phyloP scores from a whole-genome alignment of 306 rosid species.

The Cajanus cajan region DNA sequence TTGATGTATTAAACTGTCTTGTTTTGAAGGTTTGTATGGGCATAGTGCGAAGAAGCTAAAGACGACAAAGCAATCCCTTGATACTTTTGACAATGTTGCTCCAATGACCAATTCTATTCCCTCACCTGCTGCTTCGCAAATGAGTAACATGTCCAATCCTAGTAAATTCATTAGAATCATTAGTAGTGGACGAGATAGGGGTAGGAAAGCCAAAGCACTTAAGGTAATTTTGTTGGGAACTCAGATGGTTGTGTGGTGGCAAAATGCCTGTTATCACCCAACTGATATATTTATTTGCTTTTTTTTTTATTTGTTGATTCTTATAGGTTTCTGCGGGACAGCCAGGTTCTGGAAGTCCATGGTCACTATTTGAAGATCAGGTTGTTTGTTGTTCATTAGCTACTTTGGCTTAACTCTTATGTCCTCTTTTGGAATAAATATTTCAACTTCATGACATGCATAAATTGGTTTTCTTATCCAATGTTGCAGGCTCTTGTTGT shows the following conservation, averaged over 20 bases:
- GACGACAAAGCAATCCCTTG: constrained; percentile 67
- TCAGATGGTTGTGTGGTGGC: constrained; percentile 4
- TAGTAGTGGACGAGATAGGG: constrained; percentile 90
- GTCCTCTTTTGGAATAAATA: constrained; percentile 4
- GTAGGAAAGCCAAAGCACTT: constrained; percentile 63
- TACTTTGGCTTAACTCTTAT: neutral
- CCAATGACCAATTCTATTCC: constrained; percentile 77
- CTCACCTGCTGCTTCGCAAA: constrained; percentile 94
- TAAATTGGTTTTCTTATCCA: constrained; percentile 22
- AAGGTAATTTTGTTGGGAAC: constrained; percentile 61
- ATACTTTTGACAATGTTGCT: constrained; percentile 68
- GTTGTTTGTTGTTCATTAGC: constrained; percentile 39
- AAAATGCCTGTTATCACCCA: constrained; percentile 10
- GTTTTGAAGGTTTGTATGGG: constrained; percentile 68
- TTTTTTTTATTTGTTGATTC: neutral
- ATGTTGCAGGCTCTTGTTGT: constrained; percentile 89
- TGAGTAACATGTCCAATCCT: constrained; percentile 85
- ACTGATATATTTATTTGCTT: constrained; percentile 15
- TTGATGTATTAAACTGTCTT: constrained; percentile 18
- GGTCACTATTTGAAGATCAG: constrained; percentile 97
- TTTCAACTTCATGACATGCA: neutral
- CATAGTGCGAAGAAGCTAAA: constrained; percentile 76
- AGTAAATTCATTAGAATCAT: constrained; percentile 83
- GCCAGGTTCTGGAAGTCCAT: constrained; percentile 82
- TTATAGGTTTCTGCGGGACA: constrained; percentile 70